Base-by-base conservation (phyloP, 108 stramenopile species). In the Phaeodactylum tricornutum region DNA sequence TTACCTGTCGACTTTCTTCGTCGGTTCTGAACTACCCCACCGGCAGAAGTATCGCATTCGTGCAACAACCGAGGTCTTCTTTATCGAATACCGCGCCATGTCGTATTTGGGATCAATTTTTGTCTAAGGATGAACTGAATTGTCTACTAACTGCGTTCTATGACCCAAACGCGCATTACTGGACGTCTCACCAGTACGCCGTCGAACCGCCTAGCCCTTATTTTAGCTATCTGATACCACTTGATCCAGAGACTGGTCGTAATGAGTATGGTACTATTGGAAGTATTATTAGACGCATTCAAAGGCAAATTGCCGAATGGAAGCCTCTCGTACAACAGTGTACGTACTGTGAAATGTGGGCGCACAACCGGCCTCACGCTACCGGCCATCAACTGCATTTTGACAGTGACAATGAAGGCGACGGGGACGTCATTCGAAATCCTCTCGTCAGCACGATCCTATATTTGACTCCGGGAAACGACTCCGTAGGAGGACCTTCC, bases 341-440 rank as follows among this genome's bases (percentile, higher is more conserved):
- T 8, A 62, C 37, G 8, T 69, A 53, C 43, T 72, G 79, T 23
- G 93, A 94, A 59, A 57, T 87, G 60, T 94, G 93, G 93, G 90
- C 90, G 2, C 93, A 94, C 76, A 79, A 86, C 59, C 87, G 93
- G 41, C 90, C 90, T 0, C 86, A 86, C 55, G 77, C 82, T 27
- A 77, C 76, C 3, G 93, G 93, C 1, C 93, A 94, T 69, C 87
- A 92, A 62, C 48, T 94, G 48, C 93, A 94, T 68, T 94, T 91
- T 58, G 93, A 94, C 60, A 68, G 66, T 21, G 93, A 88, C 61
- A 69, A 92, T 51, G 90, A 90, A 69, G 87, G 86, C 36, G 37
- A 44, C 26, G 78, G 71, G 11, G 80, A 75, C 6, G 64, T 80
- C n/a, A 47, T 66, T 26, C 59, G 80, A 56, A 79, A 94, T 58